A percentile compares a stretch with the other conserved stretches of the same genome.
Conservation (phyloP, 176 grass and related monocot species). For the Chloris gayana region DNA sequence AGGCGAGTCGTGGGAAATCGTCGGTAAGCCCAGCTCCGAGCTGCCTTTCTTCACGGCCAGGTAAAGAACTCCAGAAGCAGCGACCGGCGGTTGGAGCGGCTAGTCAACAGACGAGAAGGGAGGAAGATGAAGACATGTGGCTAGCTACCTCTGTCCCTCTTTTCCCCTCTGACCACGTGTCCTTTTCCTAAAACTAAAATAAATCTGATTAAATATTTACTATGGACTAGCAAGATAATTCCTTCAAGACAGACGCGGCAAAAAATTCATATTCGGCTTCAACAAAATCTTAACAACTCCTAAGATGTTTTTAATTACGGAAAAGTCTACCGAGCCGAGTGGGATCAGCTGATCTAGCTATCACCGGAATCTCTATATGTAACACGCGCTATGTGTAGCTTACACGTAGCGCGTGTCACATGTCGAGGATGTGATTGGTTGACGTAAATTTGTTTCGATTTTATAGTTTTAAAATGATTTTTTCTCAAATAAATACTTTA, state of each 20-base stretch:
- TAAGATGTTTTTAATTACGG: no score
- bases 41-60: constrained; percentile 36
- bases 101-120: constrained; percentile 16
- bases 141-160: background rate
- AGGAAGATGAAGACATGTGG: constrained; percentile 7
- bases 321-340: no score
- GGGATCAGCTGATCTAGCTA: no score
- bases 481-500: no score
- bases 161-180: no score
- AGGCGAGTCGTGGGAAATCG: background rate
- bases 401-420: no score
- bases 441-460: no score
- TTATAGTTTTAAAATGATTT: no score
- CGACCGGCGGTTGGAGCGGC: constrained; percentile 9
- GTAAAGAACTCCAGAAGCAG: constrained; percentile 13
- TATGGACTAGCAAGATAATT: background rate
- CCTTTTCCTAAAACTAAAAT: background rate
- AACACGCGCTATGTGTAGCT: no score
- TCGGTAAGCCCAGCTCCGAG: background rate
- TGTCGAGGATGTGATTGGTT: no score
- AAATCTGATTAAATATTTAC: background rate
- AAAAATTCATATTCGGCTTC: background rate
- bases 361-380: no score
- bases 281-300: background rate
- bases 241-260: background rate